These are phyloP conservation scores for Trichoderma sp. DNA, from an alignment of 2,329 filamentous ascomycete genomes.

Conservation along the genomic window DNA sequence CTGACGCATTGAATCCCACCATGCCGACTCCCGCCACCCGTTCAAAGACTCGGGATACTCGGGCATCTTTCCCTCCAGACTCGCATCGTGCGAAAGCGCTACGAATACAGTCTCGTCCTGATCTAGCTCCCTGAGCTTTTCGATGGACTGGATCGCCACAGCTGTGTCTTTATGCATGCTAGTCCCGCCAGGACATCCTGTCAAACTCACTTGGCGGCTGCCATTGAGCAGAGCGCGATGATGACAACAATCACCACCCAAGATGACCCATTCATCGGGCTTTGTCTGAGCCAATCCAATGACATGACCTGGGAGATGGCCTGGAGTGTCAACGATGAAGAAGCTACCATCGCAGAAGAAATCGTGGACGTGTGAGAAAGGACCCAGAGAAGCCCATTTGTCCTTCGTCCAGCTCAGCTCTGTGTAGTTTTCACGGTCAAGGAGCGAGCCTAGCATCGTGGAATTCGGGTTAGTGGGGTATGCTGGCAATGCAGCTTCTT, in stretches of 20 bases:
- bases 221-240: background rate
- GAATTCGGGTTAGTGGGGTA: background rate
- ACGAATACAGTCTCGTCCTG: background rate
- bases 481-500: background rate
- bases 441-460: background rate
- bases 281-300: background rate
- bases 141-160: background rate
- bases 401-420: background rate
- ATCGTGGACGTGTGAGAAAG: background rate
- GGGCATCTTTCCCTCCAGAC: background rate
- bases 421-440: background rate
- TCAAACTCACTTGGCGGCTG: background rate
- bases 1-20: background rate
- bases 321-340: background rate
- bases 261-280: background rate
- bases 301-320: background rate
- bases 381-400: background rate
- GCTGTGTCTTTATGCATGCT: background rate
- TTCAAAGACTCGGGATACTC: background rate
- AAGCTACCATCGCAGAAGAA: conserved; percentile 2
- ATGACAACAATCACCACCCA: conserved; percentile 1
- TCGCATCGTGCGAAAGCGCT: background rate
- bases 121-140: background rate
- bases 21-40: background rate
- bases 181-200: background rate